phyloP scores from a whole-genome alignment of 129 eudicot genomes.

The Saussurea involucrata region DNA sequence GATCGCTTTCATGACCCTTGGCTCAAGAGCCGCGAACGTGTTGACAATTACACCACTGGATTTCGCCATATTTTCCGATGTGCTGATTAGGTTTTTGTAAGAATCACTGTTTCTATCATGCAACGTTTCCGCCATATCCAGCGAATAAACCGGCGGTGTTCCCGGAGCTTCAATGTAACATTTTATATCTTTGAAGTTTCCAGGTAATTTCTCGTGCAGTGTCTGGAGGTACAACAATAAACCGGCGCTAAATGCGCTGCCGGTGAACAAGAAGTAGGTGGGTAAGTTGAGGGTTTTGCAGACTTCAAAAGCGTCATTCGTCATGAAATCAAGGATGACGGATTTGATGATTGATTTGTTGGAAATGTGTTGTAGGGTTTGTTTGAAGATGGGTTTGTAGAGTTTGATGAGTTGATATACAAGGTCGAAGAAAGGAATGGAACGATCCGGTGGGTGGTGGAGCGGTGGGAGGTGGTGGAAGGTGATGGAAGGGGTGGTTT shows the following conservation, averaged over 20 bases:
- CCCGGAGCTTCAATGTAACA: conserved; percentile 10
- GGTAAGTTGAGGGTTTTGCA: background rate
- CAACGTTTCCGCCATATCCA: conserved; percentile 5
- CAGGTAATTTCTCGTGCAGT: background rate
- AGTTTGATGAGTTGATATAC: background rate
- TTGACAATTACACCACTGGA: conserved; percentile 11
- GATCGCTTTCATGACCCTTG: background rate
- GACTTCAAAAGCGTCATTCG: background rate
- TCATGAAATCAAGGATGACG: conserved; percentile 7
- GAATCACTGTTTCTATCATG: background rate
- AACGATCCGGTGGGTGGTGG: background rate
- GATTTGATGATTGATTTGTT: conserved; percentile 5
- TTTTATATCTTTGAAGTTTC: conserved; percentile 6
- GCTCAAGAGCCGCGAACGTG: conserved; percentile 16
- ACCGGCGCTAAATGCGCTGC: conserved; percentile 1
- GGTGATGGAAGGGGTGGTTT: conserved; percentile 36
- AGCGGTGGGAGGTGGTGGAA: conserved; percentile 39
- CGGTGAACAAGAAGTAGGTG: conserved; percentile 18
- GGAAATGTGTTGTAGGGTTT: background rate
- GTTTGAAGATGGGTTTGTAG: background rate
- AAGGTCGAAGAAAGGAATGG: background rate
- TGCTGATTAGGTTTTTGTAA: background rate
- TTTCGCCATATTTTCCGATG: conserved; percentile 10
- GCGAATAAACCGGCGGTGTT: conserved; percentile 12
- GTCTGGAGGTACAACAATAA: background rate